phyloP scores from a whole-genome alignment of 768 basidiomycete genomes.

The Strobilomyces echinocephalus region DNA sequence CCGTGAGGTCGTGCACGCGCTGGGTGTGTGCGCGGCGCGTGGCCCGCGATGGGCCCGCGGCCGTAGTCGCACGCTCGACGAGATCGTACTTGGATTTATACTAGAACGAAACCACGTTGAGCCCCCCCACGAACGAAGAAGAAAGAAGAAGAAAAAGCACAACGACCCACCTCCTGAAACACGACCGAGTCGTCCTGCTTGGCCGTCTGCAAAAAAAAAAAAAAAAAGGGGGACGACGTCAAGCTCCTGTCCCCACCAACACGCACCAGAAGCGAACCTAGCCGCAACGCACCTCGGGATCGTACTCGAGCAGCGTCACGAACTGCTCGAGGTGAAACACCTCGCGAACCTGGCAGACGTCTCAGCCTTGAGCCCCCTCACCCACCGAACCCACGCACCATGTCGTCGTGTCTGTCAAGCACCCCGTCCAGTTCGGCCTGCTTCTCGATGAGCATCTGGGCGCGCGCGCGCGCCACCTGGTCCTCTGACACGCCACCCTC shows the following conservation, averaged over 20 bases:
- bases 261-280: too few species aligned
- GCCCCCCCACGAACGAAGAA: not conserved
- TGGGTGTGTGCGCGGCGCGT: constrained; percentile 59
- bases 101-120: constrained; percentile 29
- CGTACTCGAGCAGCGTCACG: constrained; percentile 66
- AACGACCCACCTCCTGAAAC: constrained; percentile 68
- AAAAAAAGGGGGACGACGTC: too few species aligned
- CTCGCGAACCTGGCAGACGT: constrained; percentile 61
- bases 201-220: constrained; percentile 43
- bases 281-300: constrained; percentile 69
- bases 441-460: constrained; percentile 47
- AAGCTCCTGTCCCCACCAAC: too few species aligned
- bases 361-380: too few species aligned
- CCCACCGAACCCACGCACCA: constrained; percentile 69
- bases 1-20: constrained; percentile 42
- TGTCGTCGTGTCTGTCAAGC: constrained; percentile 62
- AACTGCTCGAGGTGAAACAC: constrained; percentile 86
- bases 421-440: constrained; percentile 56
- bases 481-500: constrained; percentile 18
- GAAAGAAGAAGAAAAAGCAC: too few species aligned
- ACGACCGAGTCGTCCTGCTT: constrained; percentile 68
- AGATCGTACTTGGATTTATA: constrained; percentile 63
- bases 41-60: constrained; percentile 48
- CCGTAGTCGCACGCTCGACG: constrained; percentile 40
- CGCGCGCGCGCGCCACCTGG: constrained; percentile 14